These are phyloP conservation scores for Pueraria montana DNA, from an alignment of 306 rosid genomes.

Conservation along the genomic window DNA sequence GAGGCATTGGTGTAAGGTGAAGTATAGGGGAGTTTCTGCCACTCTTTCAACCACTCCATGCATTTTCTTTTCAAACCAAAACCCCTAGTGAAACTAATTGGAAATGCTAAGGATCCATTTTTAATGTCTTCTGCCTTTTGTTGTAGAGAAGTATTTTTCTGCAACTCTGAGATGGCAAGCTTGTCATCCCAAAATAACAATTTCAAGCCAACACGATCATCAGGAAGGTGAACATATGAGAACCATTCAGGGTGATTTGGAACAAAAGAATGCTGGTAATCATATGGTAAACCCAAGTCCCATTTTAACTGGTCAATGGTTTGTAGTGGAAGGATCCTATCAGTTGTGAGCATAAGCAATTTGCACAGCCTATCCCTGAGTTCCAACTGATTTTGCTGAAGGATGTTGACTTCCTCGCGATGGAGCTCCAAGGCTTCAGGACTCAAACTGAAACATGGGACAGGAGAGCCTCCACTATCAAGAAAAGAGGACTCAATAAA, in stretches of 20 bases:
- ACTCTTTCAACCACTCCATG: slow-evolving; percentile 89
- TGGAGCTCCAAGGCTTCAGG: slow-evolving; percentile 61
- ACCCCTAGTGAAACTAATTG: slow-evolving; percentile 86
- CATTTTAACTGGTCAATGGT: slow-evolving; percentile 89
- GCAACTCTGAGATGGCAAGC: slow-evolving; percentile 76
- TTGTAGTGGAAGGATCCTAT: slow-evolving; percentile 77
- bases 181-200: slow-evolving; percentile 72
- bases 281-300: slow-evolving; percentile 92
- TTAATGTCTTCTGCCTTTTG: slow-evolving; percentile 64
- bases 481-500: slow-evolving; percentile 67
- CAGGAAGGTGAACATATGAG: slow-evolving; percentile 67
- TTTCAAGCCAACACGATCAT: slow-evolving; percentile 79
- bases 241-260: slow-evolving; percentile 60
- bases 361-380: slow-evolving; percentile 74
- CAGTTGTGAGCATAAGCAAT: slow-evolving; percentile 83
- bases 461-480: slow-evolving; percentile 75
- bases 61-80: slow-evolving; percentile 87
- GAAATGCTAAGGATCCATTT: slow-evolving; percentile 75
- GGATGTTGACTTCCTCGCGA: slow-evolving; percentile 53
- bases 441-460: slow-evolving; percentile 76
- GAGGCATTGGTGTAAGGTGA: slow-evolving; percentile 75
- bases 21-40: slow-evolving; percentile 93
- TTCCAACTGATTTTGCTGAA: slow-evolving; percentile 57
- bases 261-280: slow-evolving; percentile 72
- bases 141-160: slow-evolving; percentile 65